Percentiles rank a stretch among this genome's conserved stretches.
Conservation (phyloP, 1,284 basidiomycete genomes). For the Cutaneotrichosporon dermatis region DNA sequence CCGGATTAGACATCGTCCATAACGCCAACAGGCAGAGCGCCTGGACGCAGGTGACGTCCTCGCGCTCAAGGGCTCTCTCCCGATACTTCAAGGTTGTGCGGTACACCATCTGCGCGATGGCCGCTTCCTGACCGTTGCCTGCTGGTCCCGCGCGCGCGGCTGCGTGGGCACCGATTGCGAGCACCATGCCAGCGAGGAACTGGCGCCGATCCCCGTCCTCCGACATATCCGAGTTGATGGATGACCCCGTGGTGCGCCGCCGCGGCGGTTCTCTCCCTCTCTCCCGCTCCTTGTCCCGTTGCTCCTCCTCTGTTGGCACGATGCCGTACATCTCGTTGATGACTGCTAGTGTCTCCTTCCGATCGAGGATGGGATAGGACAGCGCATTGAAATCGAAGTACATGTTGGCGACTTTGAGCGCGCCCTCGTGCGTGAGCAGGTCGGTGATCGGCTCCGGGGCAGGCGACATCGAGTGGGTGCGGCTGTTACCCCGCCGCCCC, state of each 20-base stretch:
- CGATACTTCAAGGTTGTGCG: conserved; percentile 21
- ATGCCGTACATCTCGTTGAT: conserved; percentile 25
- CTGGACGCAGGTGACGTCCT: conserved; percentile 32
- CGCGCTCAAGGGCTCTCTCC: conserved; percentile 19
- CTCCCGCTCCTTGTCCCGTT: neutral
- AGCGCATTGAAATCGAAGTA: conserved; percentile 29
- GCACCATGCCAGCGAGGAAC: conserved; percentile 34
- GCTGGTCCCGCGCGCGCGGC: conserved; percentile 21
- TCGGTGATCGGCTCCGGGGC: conserved; percentile 5
- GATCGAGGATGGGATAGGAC: conserved; percentile 31
- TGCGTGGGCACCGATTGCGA: conserved; percentile 26
- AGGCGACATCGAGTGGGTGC: neutral
- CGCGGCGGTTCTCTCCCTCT: conserved; percentile 3
- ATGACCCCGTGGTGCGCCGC: conserved; percentile 1
- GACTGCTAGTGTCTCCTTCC: conserved; percentile 21
- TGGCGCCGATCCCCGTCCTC: conserved; percentile 21
- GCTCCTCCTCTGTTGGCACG: too few species aligned
- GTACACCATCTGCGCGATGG: conserved; percentile 8
- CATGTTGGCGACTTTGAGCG: conserved; percentile 20
- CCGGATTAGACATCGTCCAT: conserved; percentile 27
- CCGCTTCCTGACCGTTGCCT: conserved; percentile 12
- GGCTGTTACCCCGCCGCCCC: neutral
- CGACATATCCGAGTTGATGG: neutral
- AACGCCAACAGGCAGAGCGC: conserved; percentile 28
- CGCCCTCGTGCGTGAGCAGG: conserved; percentile 20